Base-by-base conservation (phyloP, 257 asterid genomes). In the Capsicum baccatum region DNA sequence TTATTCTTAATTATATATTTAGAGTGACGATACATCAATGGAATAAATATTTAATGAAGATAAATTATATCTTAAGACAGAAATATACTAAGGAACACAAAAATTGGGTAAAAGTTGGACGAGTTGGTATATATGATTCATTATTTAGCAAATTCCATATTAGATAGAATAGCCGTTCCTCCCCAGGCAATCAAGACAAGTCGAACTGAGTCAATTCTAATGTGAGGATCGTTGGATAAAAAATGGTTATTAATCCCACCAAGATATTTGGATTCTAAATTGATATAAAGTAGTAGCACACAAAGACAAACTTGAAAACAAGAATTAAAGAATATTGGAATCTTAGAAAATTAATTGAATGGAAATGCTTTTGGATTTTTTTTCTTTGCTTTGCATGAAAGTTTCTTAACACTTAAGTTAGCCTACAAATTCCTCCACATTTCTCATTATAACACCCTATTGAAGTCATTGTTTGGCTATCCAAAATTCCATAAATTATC, bases 311-410 rank as follows among this genome's bases (percentile, higher is more conserved):
- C 26, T 52, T 76, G 81, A 13, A 52, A 52, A 52, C 48, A 76
- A 76, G 81, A 66, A 33, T 16, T 52, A 33, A 66, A 66, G 73
- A 76, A 76, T 37, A 52, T 52, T 74, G 81, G 81, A 52, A 76
- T 76, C 81, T 76, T 12, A 26, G 81, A 74, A 37, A 50, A 74
- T 74, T 74, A 50, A 74, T 74, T 74, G 63, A 52, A 52, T 76
- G 26, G 63, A 52, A 52, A 9, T 52, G 26, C 26, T 52, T 52
- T 52, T 54, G 42, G 63, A 52, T 76, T 76, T 76, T 63, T 63
- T 76, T 64, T 74, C 81, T 74, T 74, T 74, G 60, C 81, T 74
- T 76, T 76, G 63, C 81, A 50, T 74, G 47, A 76, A 76, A 52
- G 81, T 76, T 76, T 76, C 81, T 76, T 76, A 76, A 76, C 21